phyloP scores from a whole-genome alignment of 176 grass and related monocot species.

The Ensete ventricosum region DNA sequence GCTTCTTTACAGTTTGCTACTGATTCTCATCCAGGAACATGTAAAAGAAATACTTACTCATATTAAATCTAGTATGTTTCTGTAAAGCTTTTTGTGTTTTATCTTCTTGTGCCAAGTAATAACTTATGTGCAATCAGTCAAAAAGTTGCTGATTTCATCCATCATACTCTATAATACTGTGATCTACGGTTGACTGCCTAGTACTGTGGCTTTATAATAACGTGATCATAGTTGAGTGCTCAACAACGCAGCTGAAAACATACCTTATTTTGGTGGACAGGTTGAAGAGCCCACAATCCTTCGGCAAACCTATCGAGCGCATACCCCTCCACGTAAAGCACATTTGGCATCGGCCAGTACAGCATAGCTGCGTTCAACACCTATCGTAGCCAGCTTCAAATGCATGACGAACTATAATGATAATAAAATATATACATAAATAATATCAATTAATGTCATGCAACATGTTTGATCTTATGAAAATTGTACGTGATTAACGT shows the following conservation, averaged over 20 bases:
- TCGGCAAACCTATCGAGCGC: constrained; percentile 77
- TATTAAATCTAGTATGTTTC: background rate
- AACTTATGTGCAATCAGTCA: background rate
- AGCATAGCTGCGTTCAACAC: constrained; percentile 90
- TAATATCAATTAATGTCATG: background rate
- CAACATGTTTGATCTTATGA: too few relatives aligned
- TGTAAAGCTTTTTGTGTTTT: background rate
- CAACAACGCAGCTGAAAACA: background rate
- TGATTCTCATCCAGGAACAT: background rate
- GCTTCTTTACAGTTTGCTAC: background rate
- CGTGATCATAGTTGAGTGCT: background rate
- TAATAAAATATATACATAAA: background rate
- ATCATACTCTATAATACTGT: background rate
- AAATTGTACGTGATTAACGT: too few relatives aligned
- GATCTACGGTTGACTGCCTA: background rate
- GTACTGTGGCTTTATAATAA: background rate
- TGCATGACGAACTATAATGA: background rate
- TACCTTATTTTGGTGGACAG: constrained; percentile 85
- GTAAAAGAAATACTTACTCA: background rate
- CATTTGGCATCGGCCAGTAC: constrained; percentile 77
- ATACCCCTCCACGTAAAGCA: constrained; percentile 83
- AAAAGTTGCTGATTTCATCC: background rate
- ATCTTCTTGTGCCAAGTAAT: background rate
- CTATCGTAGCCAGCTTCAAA: constrained; percentile 14
- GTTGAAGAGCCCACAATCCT: constrained; percentile 71